Base-by-base conservation (phyloP, 306 rosid genomes). In the Glycine tomentella region DNA sequence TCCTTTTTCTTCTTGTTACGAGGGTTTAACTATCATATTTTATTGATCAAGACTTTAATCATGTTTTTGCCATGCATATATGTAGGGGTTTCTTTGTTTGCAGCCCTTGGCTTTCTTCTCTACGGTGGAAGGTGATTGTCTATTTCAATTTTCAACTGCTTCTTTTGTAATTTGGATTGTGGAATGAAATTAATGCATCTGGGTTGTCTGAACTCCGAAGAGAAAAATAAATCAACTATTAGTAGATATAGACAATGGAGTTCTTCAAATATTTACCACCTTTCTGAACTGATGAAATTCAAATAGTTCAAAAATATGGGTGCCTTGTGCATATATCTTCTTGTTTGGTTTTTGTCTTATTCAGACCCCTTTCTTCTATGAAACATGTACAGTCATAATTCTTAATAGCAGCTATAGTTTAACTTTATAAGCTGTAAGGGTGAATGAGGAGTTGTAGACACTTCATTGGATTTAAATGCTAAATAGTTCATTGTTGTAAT, bases 41-140 rank as follows among this genome's bases (percentile, higher is more conserved):
- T 72, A 62, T 62, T 65, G 62, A 46, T 82, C 45, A 73, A 77
- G 69, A 71, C 34, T 66, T 62, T 78, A 49, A 83, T 36, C 12
- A 9, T 58, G 49, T 69, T 50, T 81, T 81, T 51, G 62, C 64
- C 40, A 0, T 81, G 72, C 74, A 67, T 73, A 11, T 82, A 52
- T 76, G 79, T 71, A 94, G 98, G 97, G 82, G 95, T 96, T 15
- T 92, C 99, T 80, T 89, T 93, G 86, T 93, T 93, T 72, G 97
- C 98, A 17, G 99, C 99, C 78, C 92, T 96, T 66, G 99, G 98
- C 56, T 96, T 96, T 91, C 97, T 96, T 83, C 93, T 93, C 76
- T 96, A 93, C 36, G 99, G 99, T 80, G 99, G 99, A 84, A 96
- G 99, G 99, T 96, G 90, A 68, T 59, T 65, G 9, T 77, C 55